These are phyloP conservation scores for Suillus weaverae DNA, from an alignment of 768 basidiomycete genomes.

Conservation along the genomic window DNA sequence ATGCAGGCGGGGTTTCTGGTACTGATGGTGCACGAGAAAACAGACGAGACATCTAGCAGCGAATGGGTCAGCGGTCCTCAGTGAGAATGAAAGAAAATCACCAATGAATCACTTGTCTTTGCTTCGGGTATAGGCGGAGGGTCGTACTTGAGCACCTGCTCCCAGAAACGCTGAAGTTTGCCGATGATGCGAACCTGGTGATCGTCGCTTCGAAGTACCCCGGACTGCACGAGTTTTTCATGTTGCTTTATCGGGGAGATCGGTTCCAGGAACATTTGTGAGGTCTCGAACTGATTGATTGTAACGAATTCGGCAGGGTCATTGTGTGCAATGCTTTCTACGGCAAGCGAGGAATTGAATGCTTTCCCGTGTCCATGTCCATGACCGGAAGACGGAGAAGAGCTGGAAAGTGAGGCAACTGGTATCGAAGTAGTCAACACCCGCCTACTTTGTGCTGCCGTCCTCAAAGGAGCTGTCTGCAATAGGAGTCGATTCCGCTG, in stretches of 20 bases:
- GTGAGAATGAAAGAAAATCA: constrained; percentile 19
- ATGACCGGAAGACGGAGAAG: not conserved
- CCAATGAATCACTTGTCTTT: constrained; percentile 32
- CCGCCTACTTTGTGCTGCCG: not conserved
- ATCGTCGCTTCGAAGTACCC: constrained; percentile 68
- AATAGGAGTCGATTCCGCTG: constrained; percentile 1
- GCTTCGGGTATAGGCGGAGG: constrained; percentile 61
- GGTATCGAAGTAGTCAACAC: not conserved
- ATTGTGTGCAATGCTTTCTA: not conserved
- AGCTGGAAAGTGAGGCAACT: constrained; percentile 4
- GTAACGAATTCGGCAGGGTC: constrained; percentile 1
- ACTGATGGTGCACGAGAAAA: constrained; percentile 27
- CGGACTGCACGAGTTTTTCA: constrained; percentile 47
- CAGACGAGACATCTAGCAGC: constrained; percentile 26
- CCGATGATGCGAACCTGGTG: constrained; percentile 85
- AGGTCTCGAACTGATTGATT: not conserved
- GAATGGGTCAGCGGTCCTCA: constrained; percentile 32
- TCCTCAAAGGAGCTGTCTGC: not conserved
- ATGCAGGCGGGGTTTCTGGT: constrained; percentile 40
- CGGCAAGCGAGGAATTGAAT: constrained; percentile 3
- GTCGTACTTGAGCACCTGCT: constrained; percentile 65
- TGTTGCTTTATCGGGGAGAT: constrained; percentile 39
- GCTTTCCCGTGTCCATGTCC: not conserved
- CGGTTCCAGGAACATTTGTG: not conserved
- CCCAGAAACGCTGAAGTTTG: constrained; percentile 78